These are phyloP conservation scores for Petunia hybrid DNA, from an alignment of 305 asterid genomes.

Conservation along the genomic window DNA sequence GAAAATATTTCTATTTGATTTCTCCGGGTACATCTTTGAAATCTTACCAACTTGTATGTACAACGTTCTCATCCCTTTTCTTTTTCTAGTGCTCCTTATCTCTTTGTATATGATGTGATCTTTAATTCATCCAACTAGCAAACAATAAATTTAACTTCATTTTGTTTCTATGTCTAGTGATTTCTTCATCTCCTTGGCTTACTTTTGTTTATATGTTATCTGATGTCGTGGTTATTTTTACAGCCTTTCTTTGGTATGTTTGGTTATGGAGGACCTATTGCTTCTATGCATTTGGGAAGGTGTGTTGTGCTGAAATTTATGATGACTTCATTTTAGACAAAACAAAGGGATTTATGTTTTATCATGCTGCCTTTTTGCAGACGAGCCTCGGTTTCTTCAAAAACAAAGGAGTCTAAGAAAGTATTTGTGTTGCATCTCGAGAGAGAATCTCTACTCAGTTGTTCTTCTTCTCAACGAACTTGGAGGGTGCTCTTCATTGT, in stretches of 20 bases:
- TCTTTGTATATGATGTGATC: neutral
- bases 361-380: conserved; percentile 44
- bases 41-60: neutral
- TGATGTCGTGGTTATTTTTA: conserved; percentile 32
- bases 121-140: conserved; percentile 1
- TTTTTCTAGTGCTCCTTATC: neutral
- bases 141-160: neutral
- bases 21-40: neutral
- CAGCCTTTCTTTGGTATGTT: conserved; percentile 95
- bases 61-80: neutral
- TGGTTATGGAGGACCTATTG: conserved; percentile 83
- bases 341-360: conserved; percentile 27
- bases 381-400: conserved; percentile 69
- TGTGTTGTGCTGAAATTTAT: conserved; percentile 41
- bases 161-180: neutral
- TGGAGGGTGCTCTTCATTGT: conserved; percentile 67
- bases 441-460: conserved; percentile 64
- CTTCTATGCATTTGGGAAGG: conserved; percentile 88
- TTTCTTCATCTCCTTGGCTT: neutral
- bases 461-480: conserved; percentile 50
- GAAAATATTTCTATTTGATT: neutral
- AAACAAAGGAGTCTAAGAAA: conserved; percentile 58
- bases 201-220: conserved; percentile 19
- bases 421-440: conserved; percentile 66
- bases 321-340: conserved; percentile 30